Evolutionary conservation across 306 rosid genomes (phyloP), one percentile per base, ranked within the genome.

Genomic region (Acacia acuminata): DNA sequence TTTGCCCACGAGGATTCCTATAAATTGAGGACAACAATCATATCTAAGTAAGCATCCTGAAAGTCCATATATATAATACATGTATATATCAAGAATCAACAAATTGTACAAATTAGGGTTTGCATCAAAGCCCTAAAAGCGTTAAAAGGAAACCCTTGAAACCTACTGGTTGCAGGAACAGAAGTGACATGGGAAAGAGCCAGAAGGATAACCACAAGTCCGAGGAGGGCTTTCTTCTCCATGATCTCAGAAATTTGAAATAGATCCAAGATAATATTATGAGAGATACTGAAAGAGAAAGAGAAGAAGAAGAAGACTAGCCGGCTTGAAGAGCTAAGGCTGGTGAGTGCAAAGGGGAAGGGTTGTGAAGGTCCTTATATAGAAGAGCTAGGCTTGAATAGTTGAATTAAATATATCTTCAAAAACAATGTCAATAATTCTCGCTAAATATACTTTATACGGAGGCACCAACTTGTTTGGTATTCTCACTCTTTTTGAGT

Each of bases 101-200:
- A 15, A 47, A 40, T 1, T 2, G 42, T 47, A 43, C 8, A 15
- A 47, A 72, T 8, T 10, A 75, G 38, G 60, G 76, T 14, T 67
- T 20, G 55, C 56, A 36, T 60, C 75, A 76, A 82, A 85, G 82
- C 88, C 88, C 83, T 67, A 64, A 34, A 81, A 24, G 66, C 60
- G 7, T 13, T 0, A 58, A 56, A 10, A 27, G 8, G 24, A 80
- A 75, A 47, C 78, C 82, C 81, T 84, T 47, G 79, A 77, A 77
- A 85, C 87, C 77, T 51, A 85, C 87, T 77, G 13, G 85, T 81
- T 40, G 77, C 79, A 30, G 87, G 87, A 71, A 81, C 82, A 30
- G 82, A 75, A 71, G 65, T 50, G 45, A 67, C 82, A 7, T 9
- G 77, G 47, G 87, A 85, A 63, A 85, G 84, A 64, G 44, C 82